phyloP scores from a whole-genome alignment of 331 rosid species.

The Spiraea crenata region DNA sequence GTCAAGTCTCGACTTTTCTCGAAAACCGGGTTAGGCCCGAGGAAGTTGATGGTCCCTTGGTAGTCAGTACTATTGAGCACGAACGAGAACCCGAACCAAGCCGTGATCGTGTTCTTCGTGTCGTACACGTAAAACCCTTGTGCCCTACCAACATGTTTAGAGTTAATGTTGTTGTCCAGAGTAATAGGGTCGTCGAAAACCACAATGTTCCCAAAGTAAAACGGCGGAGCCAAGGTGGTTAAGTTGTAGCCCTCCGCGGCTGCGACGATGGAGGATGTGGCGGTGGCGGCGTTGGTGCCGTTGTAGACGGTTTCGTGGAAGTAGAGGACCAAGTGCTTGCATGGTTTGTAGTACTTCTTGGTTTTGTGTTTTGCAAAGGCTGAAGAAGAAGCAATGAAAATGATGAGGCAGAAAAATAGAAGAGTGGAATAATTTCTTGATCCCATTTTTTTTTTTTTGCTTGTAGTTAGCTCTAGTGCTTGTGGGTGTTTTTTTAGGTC shows the following conservation, averaged over 20 bases:
- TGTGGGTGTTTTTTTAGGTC: too few relatives aligned
- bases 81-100: slow-evolving; percentile 71
- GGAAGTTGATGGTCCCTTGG: slow-evolving; percentile 56
- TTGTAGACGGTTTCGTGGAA: slow-evolving; percentile 67
- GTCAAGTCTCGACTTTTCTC: slow-evolving; percentile 58
- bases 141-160: slow-evolving; percentile 63
- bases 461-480: too few relatives aligned
- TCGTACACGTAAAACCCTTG: slow-evolving; percentile 68
- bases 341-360: slow-evolving; percentile 35
- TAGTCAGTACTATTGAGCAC: slow-evolving; percentile 44
- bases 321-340: slow-evolving; percentile 49
- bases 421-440: slow-evolving; percentile 14
- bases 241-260: slow-evolving; percentile 63
- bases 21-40: slow-evolving; percentile 52
- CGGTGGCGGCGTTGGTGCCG: slow-evolving; percentile 50
- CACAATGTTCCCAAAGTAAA: slow-evolving; percentile 51
- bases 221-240: slow-evolving; percentile 36
- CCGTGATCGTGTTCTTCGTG: slow-evolving; percentile 52
- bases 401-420: slow-evolving; percentile 22
- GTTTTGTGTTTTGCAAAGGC: slow-evolving; percentile 12
- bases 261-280: slow-evolving; percentile 65
- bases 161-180: slow-evolving; percentile 54
- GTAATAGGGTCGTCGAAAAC: slow-evolving; percentile 67
- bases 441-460: slow-evolving; percentile 22
- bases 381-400: slow-evolving; percentile 20